Evolutionary conservation across 2,329 filamentous ascomycete species (phyloP).

Genomic region (Clarireedia sp.): DNA sequence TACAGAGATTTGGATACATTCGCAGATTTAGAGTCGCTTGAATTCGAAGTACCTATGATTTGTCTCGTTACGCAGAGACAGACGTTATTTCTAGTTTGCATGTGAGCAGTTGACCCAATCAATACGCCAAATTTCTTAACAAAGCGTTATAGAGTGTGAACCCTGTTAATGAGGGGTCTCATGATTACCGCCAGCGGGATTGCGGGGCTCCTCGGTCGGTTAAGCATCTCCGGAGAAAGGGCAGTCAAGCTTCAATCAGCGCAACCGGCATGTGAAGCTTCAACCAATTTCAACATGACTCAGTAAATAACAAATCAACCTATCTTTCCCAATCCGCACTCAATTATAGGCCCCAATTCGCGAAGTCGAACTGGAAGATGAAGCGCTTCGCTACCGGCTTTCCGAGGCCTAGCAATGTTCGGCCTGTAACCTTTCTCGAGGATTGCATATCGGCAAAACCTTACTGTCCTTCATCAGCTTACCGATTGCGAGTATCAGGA

Average conservation of each 20-base stretch:
- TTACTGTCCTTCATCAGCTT: neutral
- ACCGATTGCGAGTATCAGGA: neutral
- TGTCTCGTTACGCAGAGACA: no score
- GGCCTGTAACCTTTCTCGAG: constrained; percentile 3
- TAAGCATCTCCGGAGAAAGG: neutral
- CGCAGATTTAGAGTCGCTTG: no score
- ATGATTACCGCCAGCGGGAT: neutral
- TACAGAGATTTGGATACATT: no score
- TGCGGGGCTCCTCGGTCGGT: constrained; percentile 1
- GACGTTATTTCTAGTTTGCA: no score
- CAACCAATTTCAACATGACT: neutral
- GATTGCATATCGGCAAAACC: neutral
- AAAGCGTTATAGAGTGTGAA: neutral
- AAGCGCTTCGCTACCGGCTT: constrained; percentile 22
- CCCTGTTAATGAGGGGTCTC: neutral
- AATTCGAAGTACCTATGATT: no score
- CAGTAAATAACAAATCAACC: neutral
- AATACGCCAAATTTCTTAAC: neutral
- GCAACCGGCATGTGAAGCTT: constrained; percentile 1
- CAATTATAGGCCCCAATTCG: no score
- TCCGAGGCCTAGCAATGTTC: constrained; percentile 12
- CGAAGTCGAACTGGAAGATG: constrained; percentile 13
- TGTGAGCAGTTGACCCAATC: neutral
- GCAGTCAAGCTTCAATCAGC: neutral
- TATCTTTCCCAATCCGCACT: neutral